A percentile compares a stretch with the other conserved stretches of the same genome.
Evolutionary conservation across 2,329 filamentous ascomycete species (phyloP).

Genomic region (Ophiostoma tasmaniense): DNA sequence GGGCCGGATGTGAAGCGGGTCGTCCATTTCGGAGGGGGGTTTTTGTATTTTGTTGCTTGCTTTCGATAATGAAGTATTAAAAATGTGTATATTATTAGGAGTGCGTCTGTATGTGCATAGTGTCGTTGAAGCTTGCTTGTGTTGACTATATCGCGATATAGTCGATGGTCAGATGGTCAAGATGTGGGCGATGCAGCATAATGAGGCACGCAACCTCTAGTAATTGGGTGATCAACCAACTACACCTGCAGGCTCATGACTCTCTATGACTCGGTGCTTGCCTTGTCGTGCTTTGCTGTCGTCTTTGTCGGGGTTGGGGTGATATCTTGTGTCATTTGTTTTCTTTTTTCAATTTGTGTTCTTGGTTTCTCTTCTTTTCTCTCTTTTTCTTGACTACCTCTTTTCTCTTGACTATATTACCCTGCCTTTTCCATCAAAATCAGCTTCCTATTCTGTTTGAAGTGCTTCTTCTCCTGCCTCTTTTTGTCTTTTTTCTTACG

Average conservation of each 20-base stretch:
- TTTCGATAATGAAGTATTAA: neutral
- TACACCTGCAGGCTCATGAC: neutral
- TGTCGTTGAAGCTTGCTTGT: neutral
- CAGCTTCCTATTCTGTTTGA: neutral
- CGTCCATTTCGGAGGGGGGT: conserved; percentile 4
- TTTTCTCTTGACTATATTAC: neutral
- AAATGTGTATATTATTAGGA: neutral
- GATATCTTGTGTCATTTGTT: conserved; percentile 6
- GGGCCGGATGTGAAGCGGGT: conserved; percentile 12
- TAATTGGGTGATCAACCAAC: neutral
- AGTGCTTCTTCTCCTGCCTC: neutral
- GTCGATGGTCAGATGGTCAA: neutral
- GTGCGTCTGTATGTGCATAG: neutral
- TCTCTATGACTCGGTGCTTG: neutral
- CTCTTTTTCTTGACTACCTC: neutral
- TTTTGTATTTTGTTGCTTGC: neutral
- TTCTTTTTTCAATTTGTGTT: neutral
- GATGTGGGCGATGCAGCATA: neutral
- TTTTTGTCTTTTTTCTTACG: neutral
- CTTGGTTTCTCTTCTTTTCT: neutral
- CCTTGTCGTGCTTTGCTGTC: neutral
- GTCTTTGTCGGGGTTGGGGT: neutral
- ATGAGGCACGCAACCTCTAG: neutral
- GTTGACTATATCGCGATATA: neutral
- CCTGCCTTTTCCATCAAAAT: neutral